Evolutionary conservation across 176 grass and related monocot species (phyloP), one percentile per base, ranked within the genome.

Genomic region (Oryza punctata): DNA sequence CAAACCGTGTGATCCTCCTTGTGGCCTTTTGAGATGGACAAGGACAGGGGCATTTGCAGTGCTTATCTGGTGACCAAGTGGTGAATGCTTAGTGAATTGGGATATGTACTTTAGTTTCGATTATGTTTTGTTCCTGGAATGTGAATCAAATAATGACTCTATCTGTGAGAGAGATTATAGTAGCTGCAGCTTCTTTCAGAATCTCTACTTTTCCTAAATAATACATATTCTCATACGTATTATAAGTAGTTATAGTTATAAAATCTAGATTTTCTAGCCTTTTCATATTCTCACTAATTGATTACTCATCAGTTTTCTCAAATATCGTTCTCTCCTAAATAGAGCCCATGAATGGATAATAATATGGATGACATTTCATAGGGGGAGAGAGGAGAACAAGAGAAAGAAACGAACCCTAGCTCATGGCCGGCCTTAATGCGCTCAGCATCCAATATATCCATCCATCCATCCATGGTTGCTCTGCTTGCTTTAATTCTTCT

Each of bases 71-170:
- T 63, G 6, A 0, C 7, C 29, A 15, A 84, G 14, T 14, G 40
- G 80, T 79, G 50, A 29, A 54, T 32, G 28, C 18, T 67, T 32
- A 73, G 28, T 41, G 40, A 41, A 41, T 18, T 41, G 40, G 35
- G 64, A 47, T 15, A 12, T 61, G 57, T 61, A 24, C 61, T 67
- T 61, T 11, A 12, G 18, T 35, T 38, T 33, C 4, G 14, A 9
- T 16, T 37, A 24, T 16, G 24, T 14, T 60, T 33, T 47, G 35
- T 43, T 24, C 18, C 38, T 24, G 1, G 70, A 84, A 78, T 86
- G 27, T n/a, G 83, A 81, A 89, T 32, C 68, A 4, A 74, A 33
- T 45, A 63, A 59, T 8, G 38, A 40, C 38, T 40, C 38, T 40
- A 40, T 40, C 32, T 33, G 1, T 40, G 2, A 6, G 38, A 40